A percentile compares a stretch with the other conserved stretches of the same genome.
These are phyloP conservation scores for Pugionium dolabratum DNA, from an alignment of 345 rosid species.

Conservation along the genomic window DNA sequence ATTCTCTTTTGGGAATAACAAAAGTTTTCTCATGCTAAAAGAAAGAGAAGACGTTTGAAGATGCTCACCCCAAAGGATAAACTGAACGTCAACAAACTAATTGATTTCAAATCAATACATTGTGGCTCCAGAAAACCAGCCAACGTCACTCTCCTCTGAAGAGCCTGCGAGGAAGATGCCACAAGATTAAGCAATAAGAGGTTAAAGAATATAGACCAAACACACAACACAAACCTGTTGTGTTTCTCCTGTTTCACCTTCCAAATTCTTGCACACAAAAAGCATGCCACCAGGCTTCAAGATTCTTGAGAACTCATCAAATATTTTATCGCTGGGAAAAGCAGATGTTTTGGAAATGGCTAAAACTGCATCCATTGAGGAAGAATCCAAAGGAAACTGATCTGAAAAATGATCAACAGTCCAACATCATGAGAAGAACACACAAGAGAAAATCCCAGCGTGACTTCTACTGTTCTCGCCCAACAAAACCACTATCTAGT, in stretches of 20 bases:
- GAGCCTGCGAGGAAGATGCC: conserved; percentile 45
- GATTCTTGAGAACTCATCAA: conserved; percentile 60
- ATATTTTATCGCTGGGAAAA: conserved; percentile 54
- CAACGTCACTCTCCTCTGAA: conserved; percentile 64
- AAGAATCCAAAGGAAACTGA: conserved; percentile 63
- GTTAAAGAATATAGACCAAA: conserved; percentile 11
- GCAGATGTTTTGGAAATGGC: conserved; percentile 51
- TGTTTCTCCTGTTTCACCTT: conserved; percentile 40
- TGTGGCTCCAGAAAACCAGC: conserved; percentile 73
- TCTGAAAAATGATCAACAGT: conserved; percentile 44
- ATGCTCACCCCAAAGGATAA: conserved; percentile 58
- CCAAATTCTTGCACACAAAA: conserved; percentile 46
- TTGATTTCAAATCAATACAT: conserved; percentile 49
- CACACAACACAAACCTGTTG: conserved; percentile 45
- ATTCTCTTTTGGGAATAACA: background rate
- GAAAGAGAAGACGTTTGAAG: conserved; percentile 10
- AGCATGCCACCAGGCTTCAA: conserved; percentile 73
- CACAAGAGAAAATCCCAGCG: background rate
- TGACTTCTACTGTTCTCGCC: background rate
- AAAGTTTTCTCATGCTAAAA: conserved; percentile 1
- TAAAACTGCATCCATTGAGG: conserved; percentile 55
- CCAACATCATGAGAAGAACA: conserved; percentile 1
- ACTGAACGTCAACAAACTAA: conserved; percentile 27
- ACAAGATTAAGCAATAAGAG: conserved; percentile 8
- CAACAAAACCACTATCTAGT: background rate